These are phyloP conservation scores for Exidia glandulosa DNA, from an alignment of 768 basidiomycete species.

Conservation along the genomic window DNA sequence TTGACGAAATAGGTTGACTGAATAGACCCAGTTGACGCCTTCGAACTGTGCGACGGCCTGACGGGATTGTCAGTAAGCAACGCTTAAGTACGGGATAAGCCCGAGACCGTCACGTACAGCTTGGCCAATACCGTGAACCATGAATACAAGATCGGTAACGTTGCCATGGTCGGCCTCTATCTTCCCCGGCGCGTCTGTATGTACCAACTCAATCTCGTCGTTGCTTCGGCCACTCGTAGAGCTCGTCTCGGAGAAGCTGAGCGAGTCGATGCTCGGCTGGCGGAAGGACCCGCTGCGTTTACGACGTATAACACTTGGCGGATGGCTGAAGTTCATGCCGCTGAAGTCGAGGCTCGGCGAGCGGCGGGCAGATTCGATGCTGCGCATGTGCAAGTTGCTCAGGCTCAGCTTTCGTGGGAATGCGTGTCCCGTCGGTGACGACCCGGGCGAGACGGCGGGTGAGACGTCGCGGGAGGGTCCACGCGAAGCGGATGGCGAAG, in stretches of 20 bases:
- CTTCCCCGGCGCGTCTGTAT: slow-evolving; percentile 18
- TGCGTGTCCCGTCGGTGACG: too few species aligned
- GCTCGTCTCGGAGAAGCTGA: neutral
- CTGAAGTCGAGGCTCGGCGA: neutral
- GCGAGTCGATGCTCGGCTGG: neutral
- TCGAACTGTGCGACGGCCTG: slow-evolving; percentile 24
- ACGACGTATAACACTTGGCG: too few species aligned
- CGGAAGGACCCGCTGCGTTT: neutral
- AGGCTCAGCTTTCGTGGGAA: too few species aligned
- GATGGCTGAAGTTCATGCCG: too few species aligned
- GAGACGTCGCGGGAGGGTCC: neutral
- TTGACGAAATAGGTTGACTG: slow-evolving; percentile 28
- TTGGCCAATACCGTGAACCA: slow-evolving; percentile 33
- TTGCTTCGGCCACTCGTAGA: slow-evolving; percentile 3
- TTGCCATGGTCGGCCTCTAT: slow-evolving; percentile 4
- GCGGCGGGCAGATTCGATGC: too few species aligned
- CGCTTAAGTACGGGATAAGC: neutral
- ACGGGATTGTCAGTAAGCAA: neutral
- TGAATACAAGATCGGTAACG: slow-evolving; percentile 30
- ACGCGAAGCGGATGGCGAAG: neutral
- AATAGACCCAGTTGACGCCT: slow-evolving; percentile 31
- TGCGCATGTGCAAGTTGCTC: too few species aligned
- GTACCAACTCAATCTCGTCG: slow-evolving; percentile 14
- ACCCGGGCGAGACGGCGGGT: too few species aligned
- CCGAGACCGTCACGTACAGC: neutral